Conservation (phyloP, 2,329 filamentous ascomycete genomes). For the Elsinoe arachidis region DNA sequence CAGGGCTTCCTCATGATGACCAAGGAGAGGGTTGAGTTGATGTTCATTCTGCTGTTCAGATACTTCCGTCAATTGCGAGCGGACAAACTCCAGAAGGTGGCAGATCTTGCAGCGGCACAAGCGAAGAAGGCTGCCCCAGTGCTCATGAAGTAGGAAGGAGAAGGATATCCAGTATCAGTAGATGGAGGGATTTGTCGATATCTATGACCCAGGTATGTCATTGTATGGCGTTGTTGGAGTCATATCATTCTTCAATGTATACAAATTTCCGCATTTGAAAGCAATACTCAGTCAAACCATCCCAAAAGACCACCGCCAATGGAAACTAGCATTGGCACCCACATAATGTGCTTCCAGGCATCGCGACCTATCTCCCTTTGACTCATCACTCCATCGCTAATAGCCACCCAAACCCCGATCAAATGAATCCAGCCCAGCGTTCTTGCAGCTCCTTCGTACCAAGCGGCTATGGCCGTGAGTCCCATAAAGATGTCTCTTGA, state of each 20-base stretch:
- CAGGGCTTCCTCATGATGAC: constrained; percentile 99
- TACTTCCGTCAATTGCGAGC: constrained; percentile 65
- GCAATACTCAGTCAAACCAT: background rate
- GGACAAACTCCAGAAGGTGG: constrained; percentile 60
- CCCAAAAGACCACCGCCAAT: background rate
- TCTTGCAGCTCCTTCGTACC: no score
- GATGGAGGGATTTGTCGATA: constrained; percentile 1
- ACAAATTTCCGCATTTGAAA: background rate
- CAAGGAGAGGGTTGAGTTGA: constrained; percentile 86
- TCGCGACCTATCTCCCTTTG: no score
- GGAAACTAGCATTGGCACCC: no score
- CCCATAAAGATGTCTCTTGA: no score
- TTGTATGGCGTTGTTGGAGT: constrained; percentile 6
- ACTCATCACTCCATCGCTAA: no score
- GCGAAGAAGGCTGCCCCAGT: constrained; percentile 46
- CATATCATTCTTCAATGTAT: background rate
- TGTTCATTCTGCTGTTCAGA: constrained; percentile 78
- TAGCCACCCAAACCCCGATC: no score
- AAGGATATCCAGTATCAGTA: background rate
- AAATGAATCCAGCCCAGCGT: no score
- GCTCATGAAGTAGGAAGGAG: constrained; percentile 36
- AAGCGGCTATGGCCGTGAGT: no score
- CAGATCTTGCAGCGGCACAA: constrained; percentile 51
- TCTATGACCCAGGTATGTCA: background rate
- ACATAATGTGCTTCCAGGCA: no score